Conservation (phyloP, 495 filamentous ascomycete species). For the Penicillium salamii region DNA sequence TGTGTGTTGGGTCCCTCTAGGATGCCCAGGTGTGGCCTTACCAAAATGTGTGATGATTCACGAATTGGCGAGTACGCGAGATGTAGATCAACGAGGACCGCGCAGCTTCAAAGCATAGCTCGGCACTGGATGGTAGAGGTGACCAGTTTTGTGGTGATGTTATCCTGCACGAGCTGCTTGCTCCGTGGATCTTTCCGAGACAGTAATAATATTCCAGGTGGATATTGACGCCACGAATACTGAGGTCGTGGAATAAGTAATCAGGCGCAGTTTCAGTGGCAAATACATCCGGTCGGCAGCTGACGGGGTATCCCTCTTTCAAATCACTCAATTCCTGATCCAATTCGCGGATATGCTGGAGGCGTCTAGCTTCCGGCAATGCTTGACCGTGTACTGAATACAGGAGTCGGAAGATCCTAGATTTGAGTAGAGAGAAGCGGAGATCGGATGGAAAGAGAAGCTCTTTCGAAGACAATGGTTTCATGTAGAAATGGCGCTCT, state of each 20-base stretch:
- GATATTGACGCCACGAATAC: conserved; percentile 25
- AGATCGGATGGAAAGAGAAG: conserved; percentile 31
- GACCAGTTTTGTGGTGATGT: conserved; percentile 1
- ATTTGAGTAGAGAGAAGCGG: conserved; percentile 27
- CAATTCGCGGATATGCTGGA: conserved; percentile 26
- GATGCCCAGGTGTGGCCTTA: too few relatives aligned
- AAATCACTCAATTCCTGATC: conserved; percentile 26
- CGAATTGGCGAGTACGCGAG: conserved; percentile 14
- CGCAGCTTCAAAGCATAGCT: conserved; percentile 24
- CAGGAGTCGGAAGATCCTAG: conserved; percentile 24
- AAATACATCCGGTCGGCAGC: conserved; percentile 21
- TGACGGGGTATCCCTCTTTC: conserved; percentile 16
- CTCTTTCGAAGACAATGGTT: conserved; percentile 17
- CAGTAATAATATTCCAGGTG: conserved; percentile 32
- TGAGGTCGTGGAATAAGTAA: conserved; percentile 29
- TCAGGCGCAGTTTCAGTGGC: conserved; percentile 18
- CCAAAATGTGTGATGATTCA: conserved; percentile 27
- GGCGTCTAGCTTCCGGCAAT: conserved; percentile 17
- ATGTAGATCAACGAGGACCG: conserved; percentile 26
- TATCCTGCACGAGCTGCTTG: conserved; percentile 9
- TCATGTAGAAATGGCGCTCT: conserved; percentile 20
- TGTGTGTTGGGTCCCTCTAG: too few relatives aligned
- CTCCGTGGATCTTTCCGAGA: conserved; percentile 27
- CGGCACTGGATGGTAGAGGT: conserved; percentile 21
- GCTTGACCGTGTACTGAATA: conserved; percentile 16